Evolutionary conservation across 768 basidiomycete genomes (phyloP).

Genomic region (Tylopilus cervinicoccineus): DNA sequence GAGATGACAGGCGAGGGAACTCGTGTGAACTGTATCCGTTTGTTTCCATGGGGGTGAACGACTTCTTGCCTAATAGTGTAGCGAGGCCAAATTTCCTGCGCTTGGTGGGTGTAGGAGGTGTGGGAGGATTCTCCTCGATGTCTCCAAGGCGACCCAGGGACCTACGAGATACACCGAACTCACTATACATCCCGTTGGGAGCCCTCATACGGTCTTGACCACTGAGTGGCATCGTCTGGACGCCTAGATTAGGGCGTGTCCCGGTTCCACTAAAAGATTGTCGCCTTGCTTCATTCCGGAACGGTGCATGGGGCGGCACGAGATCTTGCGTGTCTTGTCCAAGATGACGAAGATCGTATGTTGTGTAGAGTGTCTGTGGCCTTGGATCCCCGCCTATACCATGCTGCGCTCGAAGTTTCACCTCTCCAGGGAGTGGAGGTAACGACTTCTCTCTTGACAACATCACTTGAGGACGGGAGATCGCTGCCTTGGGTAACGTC

Average conservation of each 20-base stretch:
- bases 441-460: constrained; percentile 67
- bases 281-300: constrained; percentile 58
- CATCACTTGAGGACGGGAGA: constrained; percentile 11
- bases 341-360: constrained; percentile 54
- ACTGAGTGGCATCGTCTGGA: constrained; percentile 48
- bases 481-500: constrained; percentile 24
- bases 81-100: constrained; percentile 72
- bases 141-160: constrained; percentile 44
- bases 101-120: constrained; percentile 43
- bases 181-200: constrained; percentile 52
- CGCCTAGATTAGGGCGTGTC: constrained; percentile 49
- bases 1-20: constrained; percentile 46
- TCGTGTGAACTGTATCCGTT: constrained; percentile 40
- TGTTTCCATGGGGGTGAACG: constrained; percentile 22
- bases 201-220: constrained; percentile 33
- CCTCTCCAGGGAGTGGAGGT: constrained; percentile 68
- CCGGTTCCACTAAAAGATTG: constrained; percentile 75
- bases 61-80: constrained; percentile 60
- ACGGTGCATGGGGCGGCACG: constrained; percentile 59
- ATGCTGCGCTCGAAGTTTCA: constrained; percentile 39
- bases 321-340: constrained; percentile 45
- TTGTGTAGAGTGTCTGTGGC: constrained; percentile 63
- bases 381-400: constrained; percentile 39
- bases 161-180: constrained; percentile 67
- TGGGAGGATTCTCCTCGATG: constrained; percentile 25